Evolutionary conservation across 768 basidiomycete genomes (phyloP).

Genomic region (Boletus rubroflammeus): DNA sequence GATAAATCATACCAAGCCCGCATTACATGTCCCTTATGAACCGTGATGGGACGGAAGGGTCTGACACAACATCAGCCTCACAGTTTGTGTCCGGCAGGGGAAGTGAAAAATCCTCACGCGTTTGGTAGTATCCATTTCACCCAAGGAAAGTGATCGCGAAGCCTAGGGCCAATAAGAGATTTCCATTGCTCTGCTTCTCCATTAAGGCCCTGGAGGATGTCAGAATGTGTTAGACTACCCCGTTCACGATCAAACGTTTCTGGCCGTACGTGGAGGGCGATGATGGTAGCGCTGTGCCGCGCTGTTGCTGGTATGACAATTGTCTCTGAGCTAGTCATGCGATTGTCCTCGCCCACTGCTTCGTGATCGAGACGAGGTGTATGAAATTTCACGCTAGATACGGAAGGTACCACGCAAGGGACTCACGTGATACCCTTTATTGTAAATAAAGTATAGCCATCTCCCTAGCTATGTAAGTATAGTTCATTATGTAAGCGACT

Average conservation of each 20-base stretch:
- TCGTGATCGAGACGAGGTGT: not conserved
- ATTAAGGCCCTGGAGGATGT: not conserved
- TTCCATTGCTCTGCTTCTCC: not conserved
- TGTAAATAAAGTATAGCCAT: not conserved
- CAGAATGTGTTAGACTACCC: not conserved
- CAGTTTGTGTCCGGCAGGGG: not conserved
- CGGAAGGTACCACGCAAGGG: not conserved
- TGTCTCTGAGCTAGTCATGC: not conserved
- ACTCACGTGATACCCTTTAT: not conserved
- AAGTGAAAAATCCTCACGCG: not conserved
- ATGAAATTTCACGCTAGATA: not conserved
- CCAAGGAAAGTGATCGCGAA: not conserved
- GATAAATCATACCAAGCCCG: not conserved
- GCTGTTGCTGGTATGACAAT: not conserved
- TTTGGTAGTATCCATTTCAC: slow-evolving; percentile 1
- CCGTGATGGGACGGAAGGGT: not conserved
- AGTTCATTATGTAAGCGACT: not conserved
- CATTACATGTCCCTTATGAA: not conserved
- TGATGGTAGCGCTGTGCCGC: not conserved
- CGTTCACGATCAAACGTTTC: not conserved
- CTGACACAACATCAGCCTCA: not conserved
- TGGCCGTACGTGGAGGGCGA: not conserved
- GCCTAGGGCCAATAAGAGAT: not conserved
- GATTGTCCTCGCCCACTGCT: not conserved
- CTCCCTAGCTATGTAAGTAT: not conserved